Percentiles rank a stretch among this genome's conserved stretches.
Conservation (phyloP, 2,329 filamentous ascomycete species). For the Fusarium hainanense region DNA sequence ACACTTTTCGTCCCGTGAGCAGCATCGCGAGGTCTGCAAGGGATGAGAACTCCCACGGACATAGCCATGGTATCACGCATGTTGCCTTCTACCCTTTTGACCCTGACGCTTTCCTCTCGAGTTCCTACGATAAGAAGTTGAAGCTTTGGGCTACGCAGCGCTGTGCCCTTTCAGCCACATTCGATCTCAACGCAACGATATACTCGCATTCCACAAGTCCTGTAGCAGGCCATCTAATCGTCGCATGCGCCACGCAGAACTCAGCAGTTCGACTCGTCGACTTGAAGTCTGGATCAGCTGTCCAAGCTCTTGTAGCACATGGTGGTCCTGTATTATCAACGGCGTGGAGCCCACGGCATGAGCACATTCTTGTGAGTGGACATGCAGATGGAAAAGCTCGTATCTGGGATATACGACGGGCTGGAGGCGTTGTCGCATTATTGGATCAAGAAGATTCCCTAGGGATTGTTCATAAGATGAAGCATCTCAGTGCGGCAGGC, state of each 20-base stretch:
- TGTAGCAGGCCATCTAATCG: conserved; percentile 77
- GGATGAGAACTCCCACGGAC: conserved; percentile 51
- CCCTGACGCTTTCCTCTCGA: conserved; percentile 77
- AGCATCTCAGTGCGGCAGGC: conserved; percentile 49
- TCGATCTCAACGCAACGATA: conserved; percentile 74
- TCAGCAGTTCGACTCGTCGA: conserved; percentile 87
- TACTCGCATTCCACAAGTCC: conserved; percentile 84
- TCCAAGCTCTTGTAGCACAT: conserved; percentile 77
- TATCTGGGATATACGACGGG: conserved; percentile 87
- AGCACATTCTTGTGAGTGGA: conserved; percentile 84
- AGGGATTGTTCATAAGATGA: conserved; percentile 66
- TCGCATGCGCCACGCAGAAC: conserved; percentile 89
- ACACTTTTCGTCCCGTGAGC: conserved; percentile 66
- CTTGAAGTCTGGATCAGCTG: conserved; percentile 79
- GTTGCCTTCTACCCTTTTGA: conserved; percentile 84
- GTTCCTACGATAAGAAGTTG: conserved; percentile 80
- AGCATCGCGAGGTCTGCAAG: conserved; percentile 58
- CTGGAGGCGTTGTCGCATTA: conserved; percentile 78
- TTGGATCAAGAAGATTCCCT: conserved; percentile 87
- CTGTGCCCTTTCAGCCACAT: conserved; percentile 70
- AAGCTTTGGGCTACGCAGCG: conserved; percentile 78
- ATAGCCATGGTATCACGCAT: conserved; percentile 80
- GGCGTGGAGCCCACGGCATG: conserved; percentile 84
- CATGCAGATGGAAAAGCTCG: conserved; percentile 86
- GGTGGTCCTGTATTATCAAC: conserved; percentile 74